Conservation (phyloP, 1,139 yeast species). For the Kodamaea sp. region DNA sequence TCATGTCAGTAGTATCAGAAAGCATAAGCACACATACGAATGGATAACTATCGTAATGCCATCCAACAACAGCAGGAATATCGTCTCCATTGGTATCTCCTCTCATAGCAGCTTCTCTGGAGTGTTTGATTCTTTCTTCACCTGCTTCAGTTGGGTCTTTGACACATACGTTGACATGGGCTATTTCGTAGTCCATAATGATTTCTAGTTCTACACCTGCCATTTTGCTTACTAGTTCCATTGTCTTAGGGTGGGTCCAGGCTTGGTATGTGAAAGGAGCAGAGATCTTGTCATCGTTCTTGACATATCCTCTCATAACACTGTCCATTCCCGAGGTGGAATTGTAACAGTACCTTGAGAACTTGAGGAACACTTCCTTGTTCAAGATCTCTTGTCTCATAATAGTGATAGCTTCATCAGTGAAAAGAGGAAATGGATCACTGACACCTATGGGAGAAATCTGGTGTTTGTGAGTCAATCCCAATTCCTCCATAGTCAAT, state of each 20-base stretch:
- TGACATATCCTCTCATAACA: slow-evolving; percentile 50
- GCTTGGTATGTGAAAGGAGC: slow-evolving; percentile 53
- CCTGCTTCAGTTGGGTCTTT: slow-evolving; percentile 31
- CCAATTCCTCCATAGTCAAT: slow-evolving; percentile 50
- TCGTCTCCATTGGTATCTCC: slow-evolving; percentile 28
- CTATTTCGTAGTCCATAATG: slow-evolving; percentile 56
- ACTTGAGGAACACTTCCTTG: slow-evolving; percentile 44
- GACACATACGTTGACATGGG: slow-evolving; percentile 50
- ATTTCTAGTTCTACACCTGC: slow-evolving; percentile 57
- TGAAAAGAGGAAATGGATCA: slow-evolving; percentile 59
- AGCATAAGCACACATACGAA: slow-evolving; percentile 66
- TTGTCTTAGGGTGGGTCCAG: slow-evolving; percentile 57
- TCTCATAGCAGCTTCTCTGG: slow-evolving; percentile 15
- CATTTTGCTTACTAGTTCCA: slow-evolving; percentile 50
- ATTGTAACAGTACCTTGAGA: slow-evolving; percentile 40
- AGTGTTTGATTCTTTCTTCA: slow-evolving; percentile 14
- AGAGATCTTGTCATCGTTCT: slow-evolving; percentile 24
- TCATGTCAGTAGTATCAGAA: slow-evolving; percentile 55
- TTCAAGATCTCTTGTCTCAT: slow-evolving; percentile 54
- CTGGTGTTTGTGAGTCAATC: slow-evolving; percentile 36
- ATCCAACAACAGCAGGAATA: slow-evolving; percentile 54
- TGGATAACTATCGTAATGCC: slow-evolving; percentile 63
- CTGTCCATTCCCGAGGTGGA: slow-evolving; percentile 52
- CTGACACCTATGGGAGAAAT: slow-evolving; percentile 53
- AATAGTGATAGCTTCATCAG: slow-evolving; percentile 55